Percentiles rank a stretch among this genome's conserved stretches.
phyloP scores from a whole-genome alignment of 2,329 filamentous ascomycete genomes.

The Sordariomycetes sp. region DNA sequence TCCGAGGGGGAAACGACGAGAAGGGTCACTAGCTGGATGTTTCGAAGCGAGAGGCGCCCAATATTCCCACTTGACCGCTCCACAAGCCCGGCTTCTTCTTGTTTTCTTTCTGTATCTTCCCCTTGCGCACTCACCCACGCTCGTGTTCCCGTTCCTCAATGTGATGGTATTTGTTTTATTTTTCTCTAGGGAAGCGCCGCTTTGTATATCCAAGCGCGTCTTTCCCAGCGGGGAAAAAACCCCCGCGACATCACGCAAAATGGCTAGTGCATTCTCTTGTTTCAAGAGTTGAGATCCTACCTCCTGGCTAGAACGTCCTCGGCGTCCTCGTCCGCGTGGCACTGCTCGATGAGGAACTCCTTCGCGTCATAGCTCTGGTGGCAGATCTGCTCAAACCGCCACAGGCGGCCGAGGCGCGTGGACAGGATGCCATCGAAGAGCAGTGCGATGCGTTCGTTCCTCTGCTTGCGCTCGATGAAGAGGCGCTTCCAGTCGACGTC shows the following conservation, averaged over 20 bases:
- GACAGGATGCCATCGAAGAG: slow-evolving; percentile 59
- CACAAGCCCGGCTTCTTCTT: background rate
- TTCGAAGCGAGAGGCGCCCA: background rate
- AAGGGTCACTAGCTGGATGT: slow-evolving; percentile 1
- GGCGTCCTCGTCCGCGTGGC: slow-evolving; percentile 42
- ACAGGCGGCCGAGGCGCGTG: slow-evolving; percentile 59
- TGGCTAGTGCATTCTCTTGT: background rate
- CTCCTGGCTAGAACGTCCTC: slow-evolving; percentile 71
- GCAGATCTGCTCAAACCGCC: slow-evolving; percentile 61
- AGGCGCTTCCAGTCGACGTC: slow-evolving; percentile 65
- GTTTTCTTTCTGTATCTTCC: background rate
- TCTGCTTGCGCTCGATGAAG: slow-evolving; percentile 44
- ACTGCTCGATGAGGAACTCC: slow-evolving; percentile 65
- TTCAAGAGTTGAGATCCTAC: slow-evolving; percentile 17
- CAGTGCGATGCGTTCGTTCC: slow-evolving; percentile 38
- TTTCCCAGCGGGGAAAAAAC: background rate
- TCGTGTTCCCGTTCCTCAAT: no score
- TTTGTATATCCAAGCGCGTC: background rate
- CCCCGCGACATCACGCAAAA: background rate
- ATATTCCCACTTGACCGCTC: background rate
- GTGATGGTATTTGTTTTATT: no score
- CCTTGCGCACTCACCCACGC: background rate
- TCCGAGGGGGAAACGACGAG: background rate
- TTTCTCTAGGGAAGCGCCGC: no score
- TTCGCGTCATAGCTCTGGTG: slow-evolving; percentile 77